Evolutionary conservation across 2,329 filamentous ascomycete species (phyloP), one percentile per base, ranked within the genome.

Genomic region (Fusarium dlaminii): DNA sequence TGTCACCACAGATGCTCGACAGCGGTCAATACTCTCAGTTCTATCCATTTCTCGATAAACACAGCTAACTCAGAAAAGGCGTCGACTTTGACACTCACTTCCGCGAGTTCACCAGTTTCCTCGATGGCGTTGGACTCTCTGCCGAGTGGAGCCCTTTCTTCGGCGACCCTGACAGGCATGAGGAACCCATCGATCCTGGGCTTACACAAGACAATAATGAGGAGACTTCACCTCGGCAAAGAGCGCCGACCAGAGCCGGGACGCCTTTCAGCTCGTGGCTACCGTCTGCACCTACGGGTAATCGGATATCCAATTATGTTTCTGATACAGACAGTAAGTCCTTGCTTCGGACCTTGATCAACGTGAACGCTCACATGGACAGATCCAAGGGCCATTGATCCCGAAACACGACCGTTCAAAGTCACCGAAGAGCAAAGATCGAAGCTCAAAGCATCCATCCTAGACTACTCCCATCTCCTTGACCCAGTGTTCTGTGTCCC

Each of bases 101-200:
- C 54, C 69, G 79, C 37, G 82, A 83, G 17, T 84, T 83, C 63
- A 81, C 82, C 52, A 79, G 79, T 40, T 84, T 83, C 37, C 78
- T 83, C 5, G 82, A 83, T 11, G 81, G 82, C 6, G 78, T 83
- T 9, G 81, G 82, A 0, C 72, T 83, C 17, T 81, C 82, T 8
- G 79, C 82, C 2, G 81, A 83, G 72, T 83, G 82, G 82, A 82
- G 81, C 54, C 82, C 82, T 0, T 82, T 82, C 61, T 81, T 83
- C 48, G 72, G 82, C 17, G 75, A 77, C 10, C 77, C 76, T 14
- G 72, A 77, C 36, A 43, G 40, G 20, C 43, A 63, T 20, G 32
- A 60, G 22, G 63, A 68, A 2, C 45, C 42, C 11, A 17, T 67
- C 10, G 45, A 52, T 11, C 39, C 52, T 24, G 13, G 6, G 2